Evolutionary conservation across 73 alveolate genomes (phyloP), one percentile per base, ranked within the genome.

Genomic region (Symbiodinium pilosum): DNA sequence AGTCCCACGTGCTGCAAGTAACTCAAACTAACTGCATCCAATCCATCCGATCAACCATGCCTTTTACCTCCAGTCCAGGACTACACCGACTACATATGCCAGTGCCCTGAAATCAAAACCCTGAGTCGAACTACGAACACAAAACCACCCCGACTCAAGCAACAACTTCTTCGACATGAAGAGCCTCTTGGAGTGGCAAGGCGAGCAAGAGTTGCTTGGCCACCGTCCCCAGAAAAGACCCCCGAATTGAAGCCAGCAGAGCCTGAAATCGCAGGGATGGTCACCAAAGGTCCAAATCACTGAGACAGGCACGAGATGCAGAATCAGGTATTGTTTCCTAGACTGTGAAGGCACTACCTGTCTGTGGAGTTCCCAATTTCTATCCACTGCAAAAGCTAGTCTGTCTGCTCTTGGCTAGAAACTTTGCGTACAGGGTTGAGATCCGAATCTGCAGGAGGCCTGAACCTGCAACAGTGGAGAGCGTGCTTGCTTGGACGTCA

Each of bases 391-490:
- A 16, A 21, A 16, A 16, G 32, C 20, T 7, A 4, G 81, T 7
- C 3, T 28, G 9, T 64, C 38, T 0, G 12, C 39, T 20, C 77
- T 52, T 54, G 7, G 71, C 71, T 24, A 54, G n/a, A n/a, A n/a
- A n/a, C n/a, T n/a, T n/a, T n/a, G n/a, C n/a, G n/a, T n/a, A n/a
- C n/a, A n/a, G n/a, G n/a, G n/a, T n/a, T n/a, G n/a, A n/a, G n/a
- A n/a, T n/a, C n/a, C n/a, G n/a, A n/a, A n/a, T n/a, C n/a, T n/a
- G n/a, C n/a, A 47, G 59, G 39, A 9, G 41, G 81, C 81, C 81
- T 64, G 81, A 64, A 0, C 81, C 81, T 64, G 81, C 81, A 64
- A 64, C 81, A n/a, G 81, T 64, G 81, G 81, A 64, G 39, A 64
- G 81, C 41, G 81, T 64, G 81, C 30, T 64, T n/a, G 81, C 30